Evolutionary conservation across 495 filamentous ascomycete species (phyloP), one percentile per base, ranked within the genome.

Genomic region (Daldinia grandis): DNA sequence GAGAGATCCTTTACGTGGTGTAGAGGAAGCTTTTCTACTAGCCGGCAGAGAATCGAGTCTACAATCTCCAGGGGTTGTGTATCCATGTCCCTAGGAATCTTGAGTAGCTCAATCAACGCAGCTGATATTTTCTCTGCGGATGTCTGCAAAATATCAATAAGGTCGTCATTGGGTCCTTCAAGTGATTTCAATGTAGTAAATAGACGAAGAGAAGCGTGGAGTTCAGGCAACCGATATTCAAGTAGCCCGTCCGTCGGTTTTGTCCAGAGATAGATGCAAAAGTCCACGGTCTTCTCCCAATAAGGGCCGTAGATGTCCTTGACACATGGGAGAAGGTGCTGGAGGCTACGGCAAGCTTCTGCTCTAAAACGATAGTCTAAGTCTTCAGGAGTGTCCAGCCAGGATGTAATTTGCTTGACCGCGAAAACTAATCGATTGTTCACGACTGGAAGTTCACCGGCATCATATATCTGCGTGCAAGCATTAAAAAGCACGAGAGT

Each of bases 391-490:
- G 76, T 76, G 33, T 90, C 82, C 1, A 92, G 77, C 87, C 91
- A 94, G 17, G 87, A 83, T 8, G 90, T 82, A 6, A 97, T 79
- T 69, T 94, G 88, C 76, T 93, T 92, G 31, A 94, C 85, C 25
- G 94, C 88, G 74, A 97, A 93, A 3, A 98, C 88, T 35, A 93
- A 72, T 35, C 94, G 86, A 73, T 95, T 93, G 30, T 91, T 91
- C 15, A 93, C 91, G 53, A 97, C 84, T 5, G 82, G 83, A 12
- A 85, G 58, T 40, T 81, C 73, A 10, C 75, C 78, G 0, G 66
- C 53, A 30, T 84, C 79, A 61, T 83, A 88, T 47, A 86, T 75
- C 21, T 71, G 72, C 54, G 81, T 67, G 59, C 79, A 80, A 28
- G 78, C 60, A 56, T 85, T 83, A n/a, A 87, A 75, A 5, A 87